phyloP scores from a whole-genome alignment of 2,329 filamentous ascomycete species.

The Neonectria magnoliae region DNA sequence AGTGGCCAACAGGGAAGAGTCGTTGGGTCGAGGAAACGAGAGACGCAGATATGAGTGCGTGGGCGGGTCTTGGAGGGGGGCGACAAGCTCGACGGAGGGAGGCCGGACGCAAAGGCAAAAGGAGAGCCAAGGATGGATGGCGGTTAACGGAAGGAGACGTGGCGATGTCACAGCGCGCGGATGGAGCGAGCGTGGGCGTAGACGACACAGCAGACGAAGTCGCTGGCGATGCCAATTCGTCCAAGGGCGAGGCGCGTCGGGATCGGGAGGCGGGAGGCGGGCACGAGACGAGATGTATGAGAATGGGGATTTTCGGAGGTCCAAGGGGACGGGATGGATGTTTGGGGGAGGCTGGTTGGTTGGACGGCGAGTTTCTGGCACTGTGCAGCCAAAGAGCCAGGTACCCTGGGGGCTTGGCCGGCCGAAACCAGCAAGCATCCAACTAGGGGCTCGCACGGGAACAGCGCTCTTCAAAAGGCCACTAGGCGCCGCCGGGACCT shows the following conservation, averaged over 20 bases:
- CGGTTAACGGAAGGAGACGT: slow-evolving; percentile 12
- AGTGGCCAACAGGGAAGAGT: neutral
- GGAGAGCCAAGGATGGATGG: slow-evolving; percentile 1
- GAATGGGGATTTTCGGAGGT: slow-evolving; percentile 34
- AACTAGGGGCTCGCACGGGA: neutral
- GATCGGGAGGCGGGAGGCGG: slow-evolving; percentile 30
- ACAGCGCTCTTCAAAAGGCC: neutral
- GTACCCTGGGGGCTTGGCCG: neutral
- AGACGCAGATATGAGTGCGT: slow-evolving; percentile 19
- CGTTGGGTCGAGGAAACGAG: slow-evolving; percentile 14
- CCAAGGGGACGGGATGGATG: slow-evolving; percentile 28
- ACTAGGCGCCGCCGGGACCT: neutral
- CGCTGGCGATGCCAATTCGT: slow-evolving; percentile 34
- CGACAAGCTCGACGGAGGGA: slow-evolving; percentile 31
- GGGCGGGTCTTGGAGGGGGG: slow-evolving; percentile 25
- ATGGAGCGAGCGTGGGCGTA: slow-evolving; percentile 6
- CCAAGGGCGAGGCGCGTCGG: slow-evolving; percentile 34
- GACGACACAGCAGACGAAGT: slow-evolving; percentile 25
- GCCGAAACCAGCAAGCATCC: slow-evolving; percentile 1
- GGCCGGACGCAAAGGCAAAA: neutral
- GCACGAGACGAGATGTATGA: slow-evolving; percentile 25
- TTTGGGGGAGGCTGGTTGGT: slow-evolving; percentile 40
- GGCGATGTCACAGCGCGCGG: slow-evolving; percentile 16
- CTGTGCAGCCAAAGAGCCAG: slow-evolving; percentile 32
- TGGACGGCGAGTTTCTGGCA: slow-evolving; percentile 24